These are phyloP conservation scores for Waltergamsia citrina DNA, from an alignment of 2,329 filamentous ascomycete genomes.

Conservation along the genomic window DNA sequence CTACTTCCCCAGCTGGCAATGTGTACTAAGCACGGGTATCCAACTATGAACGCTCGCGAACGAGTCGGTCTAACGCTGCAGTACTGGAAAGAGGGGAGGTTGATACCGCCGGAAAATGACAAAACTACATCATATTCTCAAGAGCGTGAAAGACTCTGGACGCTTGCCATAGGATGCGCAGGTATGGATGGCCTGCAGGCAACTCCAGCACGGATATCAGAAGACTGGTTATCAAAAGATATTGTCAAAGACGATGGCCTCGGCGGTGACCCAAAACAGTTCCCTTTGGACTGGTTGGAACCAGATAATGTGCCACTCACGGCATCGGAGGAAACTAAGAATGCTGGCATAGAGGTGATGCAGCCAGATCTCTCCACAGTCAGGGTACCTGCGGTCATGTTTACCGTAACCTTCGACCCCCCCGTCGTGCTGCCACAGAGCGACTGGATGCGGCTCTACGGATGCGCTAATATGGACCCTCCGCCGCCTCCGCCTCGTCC, in stretches of 20 bases:
- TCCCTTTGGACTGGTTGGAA: conserved; percentile 61
- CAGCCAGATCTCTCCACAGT: conserved; percentile 32
- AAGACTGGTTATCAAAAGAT: conserved; percentile 61
- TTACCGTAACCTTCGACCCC: conserved; percentile 66
- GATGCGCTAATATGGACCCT: conserved; percentile 38
- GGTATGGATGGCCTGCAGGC: conserved; percentile 32
- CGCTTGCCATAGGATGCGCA: conserved; percentile 57
- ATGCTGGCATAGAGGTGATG: conserved; percentile 43
- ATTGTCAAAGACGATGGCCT: conserved; percentile 48
- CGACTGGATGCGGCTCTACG: conserved; percentile 53
- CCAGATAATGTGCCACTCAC: conserved; percentile 55
- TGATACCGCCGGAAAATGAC: conserved; percentile 27
- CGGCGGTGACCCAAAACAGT: conserved; percentile 29
- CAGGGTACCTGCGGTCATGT: conserved; percentile 62
- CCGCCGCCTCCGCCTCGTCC: conserved; percentile 24
- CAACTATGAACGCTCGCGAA: conserved; percentile 59
- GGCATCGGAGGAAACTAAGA: conserved; percentile 32
- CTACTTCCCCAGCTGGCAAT: conserved; percentile 48
- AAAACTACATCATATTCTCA: conserved; percentile 26
- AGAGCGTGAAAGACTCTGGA: conserved; percentile 47
- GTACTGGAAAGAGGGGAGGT: conserved; percentile 63
- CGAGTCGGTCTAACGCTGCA: conserved; percentile 63
- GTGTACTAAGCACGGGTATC: conserved; percentile 61
- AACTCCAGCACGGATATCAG: conserved; percentile 60
- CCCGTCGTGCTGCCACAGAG: conserved; percentile 60